These are phyloP conservation scores for Eucalyptus paniculata DNA, from an alignment of 345 rosid species.

Conservation along the genomic window DNA sequence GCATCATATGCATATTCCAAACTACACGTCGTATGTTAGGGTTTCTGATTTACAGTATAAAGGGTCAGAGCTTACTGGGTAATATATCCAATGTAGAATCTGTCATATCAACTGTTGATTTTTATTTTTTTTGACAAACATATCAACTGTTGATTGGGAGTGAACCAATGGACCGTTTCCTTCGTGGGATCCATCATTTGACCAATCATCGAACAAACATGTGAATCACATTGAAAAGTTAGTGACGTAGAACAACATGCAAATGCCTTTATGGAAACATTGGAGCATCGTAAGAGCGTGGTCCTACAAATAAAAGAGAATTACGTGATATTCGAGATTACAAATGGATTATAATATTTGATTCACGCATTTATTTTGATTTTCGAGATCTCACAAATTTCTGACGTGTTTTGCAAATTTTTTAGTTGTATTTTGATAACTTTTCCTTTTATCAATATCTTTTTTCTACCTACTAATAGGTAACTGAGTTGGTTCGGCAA, in stretches of 20 bases:
- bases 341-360: no score
- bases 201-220: not conserved
- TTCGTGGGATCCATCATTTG: not conserved
- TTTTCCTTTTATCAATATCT: no score
- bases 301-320: no score
- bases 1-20: not conserved
- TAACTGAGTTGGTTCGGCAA: no score
- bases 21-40: not conserved
- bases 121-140: no score
- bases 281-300: rapidly evolving
- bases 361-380: no score
- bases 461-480: rapidly evolving
- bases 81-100: not conserved
- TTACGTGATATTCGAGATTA: no score
- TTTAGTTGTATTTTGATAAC: no score
- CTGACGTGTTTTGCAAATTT: no score
- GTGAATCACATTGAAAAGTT: not conserved
- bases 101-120: not conserved
- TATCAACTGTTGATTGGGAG: not conserved
- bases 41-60: not conserved
- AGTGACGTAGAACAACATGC: no score
- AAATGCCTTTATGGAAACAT: no score
- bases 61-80: not conserved
- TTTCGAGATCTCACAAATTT: no score
- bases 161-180: not conserved